Conservation (phyloP, 306 rosid species). For the Trichosanthes truncata region DNA sequence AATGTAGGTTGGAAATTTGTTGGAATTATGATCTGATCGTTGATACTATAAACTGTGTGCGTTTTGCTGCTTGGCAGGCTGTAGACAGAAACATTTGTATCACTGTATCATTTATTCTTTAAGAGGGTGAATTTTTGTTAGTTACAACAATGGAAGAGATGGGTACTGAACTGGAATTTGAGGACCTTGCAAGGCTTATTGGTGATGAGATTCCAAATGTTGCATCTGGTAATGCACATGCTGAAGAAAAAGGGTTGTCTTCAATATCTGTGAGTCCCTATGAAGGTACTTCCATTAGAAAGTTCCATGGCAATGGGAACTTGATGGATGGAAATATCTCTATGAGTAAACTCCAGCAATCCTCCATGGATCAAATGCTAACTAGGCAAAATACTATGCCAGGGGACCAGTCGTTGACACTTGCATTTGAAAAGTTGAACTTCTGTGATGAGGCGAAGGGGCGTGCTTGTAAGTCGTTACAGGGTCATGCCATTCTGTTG, state of each 20-base stretch:
- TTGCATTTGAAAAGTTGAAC: conserved; percentile 31
- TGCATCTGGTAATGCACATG: conserved; percentile 27
- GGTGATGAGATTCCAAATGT: conserved; percentile 44
- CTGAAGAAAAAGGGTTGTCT: conserved; percentile 17
- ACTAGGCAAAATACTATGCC: conserved; percentile 14
- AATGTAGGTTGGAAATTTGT: background rate
- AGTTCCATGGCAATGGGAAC: conserved; percentile 18
- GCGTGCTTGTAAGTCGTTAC: conserved; percentile 13
- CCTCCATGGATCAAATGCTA: conserved; percentile 18
- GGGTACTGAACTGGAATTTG: conserved; percentile 24
- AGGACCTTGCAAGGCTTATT: conserved; percentile 37
- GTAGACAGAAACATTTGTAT: background rate
- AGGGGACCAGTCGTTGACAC: conserved; percentile 26
- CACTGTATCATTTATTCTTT: background rate
- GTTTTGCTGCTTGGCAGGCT: conserved; percentile 6
- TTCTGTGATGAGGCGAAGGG: conserved; percentile 8
- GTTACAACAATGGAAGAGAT: conserved; percentile 7
- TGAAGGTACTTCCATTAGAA: conserved; percentile 13
- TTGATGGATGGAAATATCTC: conserved; percentile 25
- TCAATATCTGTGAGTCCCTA: conserved; percentile 14
- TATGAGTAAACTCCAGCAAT: conserved; percentile 16
- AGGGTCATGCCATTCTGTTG: conserved; percentile 2
- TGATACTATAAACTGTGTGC: background rate
- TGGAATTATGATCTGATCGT: background rate
- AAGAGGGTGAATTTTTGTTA: background rate